Evolutionary conservation across 331 rosid species (phyloP).

Genomic region (Ulmus americana): DNA sequence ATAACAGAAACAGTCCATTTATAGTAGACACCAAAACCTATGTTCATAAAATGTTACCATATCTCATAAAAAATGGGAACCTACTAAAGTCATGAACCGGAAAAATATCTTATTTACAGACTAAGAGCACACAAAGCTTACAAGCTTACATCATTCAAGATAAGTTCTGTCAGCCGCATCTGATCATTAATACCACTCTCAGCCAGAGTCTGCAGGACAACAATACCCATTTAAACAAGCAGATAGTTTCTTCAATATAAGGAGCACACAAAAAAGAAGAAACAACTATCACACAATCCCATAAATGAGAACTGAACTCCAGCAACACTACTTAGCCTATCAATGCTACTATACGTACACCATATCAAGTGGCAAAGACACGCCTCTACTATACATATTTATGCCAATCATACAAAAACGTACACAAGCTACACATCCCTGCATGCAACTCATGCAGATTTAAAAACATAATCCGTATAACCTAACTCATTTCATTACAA

Average conservation of each 20-base stretch:
- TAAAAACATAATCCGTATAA: too few species aligned
- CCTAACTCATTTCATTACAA: too few species aligned
- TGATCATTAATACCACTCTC: slow-evolving; percentile 89
- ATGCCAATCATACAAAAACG: neutral
- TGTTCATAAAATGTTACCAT: neutral
- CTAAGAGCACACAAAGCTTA: slow-evolving; percentile 41
- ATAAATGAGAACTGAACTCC: neutral
- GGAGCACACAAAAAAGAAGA: neutral
- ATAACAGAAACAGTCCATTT: too few species aligned
- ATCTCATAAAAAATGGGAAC: neutral
- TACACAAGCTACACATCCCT: too few species aligned
- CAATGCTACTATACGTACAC: neutral
- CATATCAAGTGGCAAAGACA: neutral
- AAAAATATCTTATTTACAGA: slow-evolving; percentile 21
- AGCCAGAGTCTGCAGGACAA: slow-evolving; percentile 58
- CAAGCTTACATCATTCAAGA: slow-evolving; percentile 82
- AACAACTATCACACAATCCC: neutral
- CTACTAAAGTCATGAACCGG: slow-evolving; percentile 17
- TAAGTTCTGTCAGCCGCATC: slow-evolving; percentile 72
- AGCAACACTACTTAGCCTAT: neutral
- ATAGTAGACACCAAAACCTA: neutral
- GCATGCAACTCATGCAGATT: too few species aligned
- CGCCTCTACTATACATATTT: neutral
- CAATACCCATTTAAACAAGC: neutral
- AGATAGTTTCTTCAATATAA: neutral